Evolutionary conservation across 106 monocot genomes (phyloP), one percentile per base, ranked within the genome.

Genomic region (Agapanthus africanus): DNA sequence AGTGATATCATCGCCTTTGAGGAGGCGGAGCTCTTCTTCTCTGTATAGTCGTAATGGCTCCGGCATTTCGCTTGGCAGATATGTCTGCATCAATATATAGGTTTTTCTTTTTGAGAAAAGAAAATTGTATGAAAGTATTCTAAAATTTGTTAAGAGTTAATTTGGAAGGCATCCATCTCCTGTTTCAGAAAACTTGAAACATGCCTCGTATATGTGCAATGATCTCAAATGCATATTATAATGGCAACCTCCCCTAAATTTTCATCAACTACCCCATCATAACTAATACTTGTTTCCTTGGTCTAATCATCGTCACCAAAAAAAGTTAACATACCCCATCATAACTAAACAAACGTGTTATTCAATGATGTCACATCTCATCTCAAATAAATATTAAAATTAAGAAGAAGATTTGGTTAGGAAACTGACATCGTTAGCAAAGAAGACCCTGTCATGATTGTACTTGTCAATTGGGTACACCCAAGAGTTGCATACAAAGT

Each of bases 401-500:
- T 25, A n/a, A 31, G n/a, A 1, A 21, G 10, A 31, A 18, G 15
- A 47, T 3, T 11, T 23, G 14, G 46, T 6, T 23, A 3, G 25
- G 49, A 7, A 19, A 56, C 81, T 71, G 34, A 87, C 86, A 70
- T 77, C 57, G 23, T 87, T 87, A 14, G 86, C 22, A 62, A 91
- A 91, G 79, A 91, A 91, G 75, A 91, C 41, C 7, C 87, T 81
- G 36, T 91, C 75, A 27, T 87, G 82, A 0, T 57, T 59, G 73
- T 91, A 91, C 19, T 70, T 79, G 28, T 35, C 63, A 32, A 16
- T 67, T 0, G 87, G 81, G 42, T 87, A 91, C 54, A 91, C 84
- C 91, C 91, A 91, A 14, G 91, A 91, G 67, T 87, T 91, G 57
- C 87, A 87, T 18, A 78, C 82, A 63, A 91, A 91, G 61, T 77